phyloP scores from a whole-genome alignment of 352 stramenopile species.

The Pythium graminicola region DNA sequence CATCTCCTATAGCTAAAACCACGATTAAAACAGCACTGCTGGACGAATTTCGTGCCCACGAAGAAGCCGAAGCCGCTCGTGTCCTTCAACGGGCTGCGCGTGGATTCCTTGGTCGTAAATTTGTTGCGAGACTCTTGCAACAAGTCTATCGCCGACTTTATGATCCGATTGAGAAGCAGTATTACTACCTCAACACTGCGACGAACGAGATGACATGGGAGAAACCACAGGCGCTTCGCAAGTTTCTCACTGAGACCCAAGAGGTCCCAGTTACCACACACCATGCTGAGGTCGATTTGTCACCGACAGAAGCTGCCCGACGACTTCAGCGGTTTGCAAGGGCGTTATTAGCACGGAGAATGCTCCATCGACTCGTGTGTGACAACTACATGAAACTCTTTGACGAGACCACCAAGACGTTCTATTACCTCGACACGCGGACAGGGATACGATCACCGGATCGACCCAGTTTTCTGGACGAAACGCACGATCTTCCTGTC shows the following conservation, averaged over 20 bases:
- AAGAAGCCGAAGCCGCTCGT: conserved; percentile 42
- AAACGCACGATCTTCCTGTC: conserved; percentile 42
- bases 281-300: conserved; percentile 7
- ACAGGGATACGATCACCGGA: conserved; percentile 33
- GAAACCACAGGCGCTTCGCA: conserved; percentile 34
- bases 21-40: conserved; percentile 29
- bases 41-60: conserved; percentile 48
- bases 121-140: conserved; percentile 32
- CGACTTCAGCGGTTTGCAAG: conserved; percentile 45
- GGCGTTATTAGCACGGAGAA: conserved; percentile 31
- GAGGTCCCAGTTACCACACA: conserved; percentile 15
- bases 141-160: conserved; percentile 56
- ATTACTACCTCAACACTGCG: conserved; percentile 60
- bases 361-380: conserved; percentile 39
- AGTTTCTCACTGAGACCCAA: conserved; percentile 30
- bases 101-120: conserved; percentile 32
- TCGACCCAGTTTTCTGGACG: conserved; percentile 45
- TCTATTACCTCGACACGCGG: conserved; percentile 65
- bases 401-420: conserved; percentile 34
- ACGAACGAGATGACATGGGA: conserved; percentile 65
- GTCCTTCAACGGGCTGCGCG: conserved; percentile 41
- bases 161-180: conserved; percentile 48
- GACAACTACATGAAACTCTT: conserved; percentile 80
- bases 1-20: background rate
- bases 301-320: conserved; percentile 30